phyloP scores from a whole-genome alignment of 2,329 filamentous ascomycete species.

The Zymoseptoria pseudotritici region DNA sequence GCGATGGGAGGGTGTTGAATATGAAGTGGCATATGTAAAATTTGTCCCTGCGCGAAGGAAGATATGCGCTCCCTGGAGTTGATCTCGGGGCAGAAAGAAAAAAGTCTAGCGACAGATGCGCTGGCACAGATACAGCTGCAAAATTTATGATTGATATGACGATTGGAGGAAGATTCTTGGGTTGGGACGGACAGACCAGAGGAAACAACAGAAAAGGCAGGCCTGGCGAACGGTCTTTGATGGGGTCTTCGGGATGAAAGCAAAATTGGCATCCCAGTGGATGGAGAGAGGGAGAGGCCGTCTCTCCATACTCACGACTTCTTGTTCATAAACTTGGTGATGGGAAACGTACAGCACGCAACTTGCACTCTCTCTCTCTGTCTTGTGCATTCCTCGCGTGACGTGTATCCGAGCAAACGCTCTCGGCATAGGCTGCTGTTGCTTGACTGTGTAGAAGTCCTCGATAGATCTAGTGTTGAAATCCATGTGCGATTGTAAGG shows the following conservation, averaged over 20 bases:
- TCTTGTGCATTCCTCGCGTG: too few relatives aligned
- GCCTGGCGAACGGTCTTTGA: not conserved
- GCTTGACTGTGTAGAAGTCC: not conserved
- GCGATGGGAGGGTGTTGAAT: constrained; percentile 31
- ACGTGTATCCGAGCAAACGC: too few relatives aligned
- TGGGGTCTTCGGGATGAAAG: not conserved
- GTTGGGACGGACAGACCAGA: too few relatives aligned
- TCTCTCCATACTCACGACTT: not conserved
- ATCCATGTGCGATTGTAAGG: not conserved
- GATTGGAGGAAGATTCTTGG: too few relatives aligned
- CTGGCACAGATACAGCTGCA: too few relatives aligned
- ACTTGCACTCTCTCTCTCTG: too few relatives aligned
- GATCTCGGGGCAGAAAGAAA: not conserved
- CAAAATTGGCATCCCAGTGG: not conserved
- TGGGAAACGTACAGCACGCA: too few relatives aligned
- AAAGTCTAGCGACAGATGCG: too few relatives aligned
- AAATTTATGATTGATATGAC: too few relatives aligned
- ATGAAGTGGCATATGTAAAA: constrained; percentile 40
- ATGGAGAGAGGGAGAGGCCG: not conserved
- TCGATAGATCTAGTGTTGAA: not conserved
- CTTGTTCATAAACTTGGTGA: not conserved
- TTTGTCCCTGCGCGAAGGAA: too few relatives aligned
- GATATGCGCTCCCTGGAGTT: not conserved
- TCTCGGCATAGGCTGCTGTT: not conserved
- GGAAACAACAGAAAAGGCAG: not conserved